A percentile compares a stretch with the other conserved stretches of the same genome.
Conservation (phyloP, 1,284 basidiomycete genomes). For the Vanrija pseudolonga region DNA sequence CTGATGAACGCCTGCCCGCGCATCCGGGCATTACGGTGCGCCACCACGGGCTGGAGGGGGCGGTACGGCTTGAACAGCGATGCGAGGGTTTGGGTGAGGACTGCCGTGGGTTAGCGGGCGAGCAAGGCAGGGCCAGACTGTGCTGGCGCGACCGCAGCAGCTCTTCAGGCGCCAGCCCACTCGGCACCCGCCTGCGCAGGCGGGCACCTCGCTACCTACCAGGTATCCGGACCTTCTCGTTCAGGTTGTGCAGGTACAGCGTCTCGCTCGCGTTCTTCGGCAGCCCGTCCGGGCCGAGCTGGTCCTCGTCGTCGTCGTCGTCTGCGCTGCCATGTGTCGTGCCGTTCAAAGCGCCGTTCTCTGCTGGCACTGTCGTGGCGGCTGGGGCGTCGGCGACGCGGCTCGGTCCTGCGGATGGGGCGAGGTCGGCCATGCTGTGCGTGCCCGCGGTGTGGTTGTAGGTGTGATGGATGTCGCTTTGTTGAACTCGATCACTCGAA, state of each 20-base stretch:
- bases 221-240: constrained; percentile 89
- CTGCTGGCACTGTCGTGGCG: neutral
- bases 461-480: neutral
- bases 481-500: neutral
- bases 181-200: neutral
- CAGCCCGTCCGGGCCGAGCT: constrained; percentile 31
- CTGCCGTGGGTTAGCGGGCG: constrained; percentile 44
- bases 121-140: no score
- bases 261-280: constrained; percentile 65
- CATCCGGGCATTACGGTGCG: constrained; percentile 92
- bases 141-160: neutral
- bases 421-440: constrained; percentile 4
- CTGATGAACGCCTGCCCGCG: constrained; percentile 97
- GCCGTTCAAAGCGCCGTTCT: neutral
- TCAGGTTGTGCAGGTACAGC: constrained; percentile 93
- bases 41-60: constrained; percentile 84
- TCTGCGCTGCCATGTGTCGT: neutral
- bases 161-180: neutral
- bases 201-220: constrained; percentile 51
- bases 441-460: no score
- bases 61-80: constrained; percentile 92
- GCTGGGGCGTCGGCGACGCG: constrained; percentile 1
- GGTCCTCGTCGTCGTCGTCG: constrained; percentile 19
- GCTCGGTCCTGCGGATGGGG: constrained; percentile 14
- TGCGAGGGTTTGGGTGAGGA: constrained; percentile 81